Base-by-base conservation (phyloP, 2,329 filamentous ascomycete species). In the Aspergillus sp. region DNA sequence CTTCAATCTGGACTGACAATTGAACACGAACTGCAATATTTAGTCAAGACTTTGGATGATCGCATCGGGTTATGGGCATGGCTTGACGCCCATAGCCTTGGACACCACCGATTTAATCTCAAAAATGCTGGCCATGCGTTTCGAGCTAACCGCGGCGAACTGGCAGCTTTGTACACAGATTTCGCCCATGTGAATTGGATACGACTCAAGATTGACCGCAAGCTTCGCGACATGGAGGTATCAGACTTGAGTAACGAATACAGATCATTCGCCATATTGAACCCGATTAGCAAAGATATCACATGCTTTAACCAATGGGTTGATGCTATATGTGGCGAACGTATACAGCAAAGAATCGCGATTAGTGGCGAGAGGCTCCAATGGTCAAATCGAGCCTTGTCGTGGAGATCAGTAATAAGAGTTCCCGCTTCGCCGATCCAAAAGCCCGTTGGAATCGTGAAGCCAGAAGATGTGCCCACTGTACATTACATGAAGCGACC, bases 151-250 rank as follows among this genome's bases (percentile, higher is more conserved):
- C 52, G 51, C 32, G 44, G 35, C 4, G 43, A 42, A 1, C 43
- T 59, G 30, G 7, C 40, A 12, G 3, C 3, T 6, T 34, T 52
- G 26, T 8, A 48, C 8, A 6, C 8, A 9, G 26, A 10, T 6
- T 53, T 57, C 29, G 48, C 30, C 26, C 33, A 50, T 27, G 36
- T 57, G 44, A 58, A 60, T 33, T 63, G 56, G 60, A 7, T 53
- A 39, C 55, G 59, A 35, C 50, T 64, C 10, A 32, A 45, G 12
- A 43, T 51, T 4, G 57, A 63, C 36, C 47, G 53, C 8, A 55
- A 45, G 36, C 48, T 61, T 19, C 38, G 43, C 41, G 40, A 42
- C 7, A 44, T 58, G 7, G 52, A 50, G 4, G 42, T 40, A 36
- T 48, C 48, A 10, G 53, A 49, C 41, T 40, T 45, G 7, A 44